Conservation (phyloP, 495 filamentous ascomycete species). For the Ramalina peruviana region DNA sequence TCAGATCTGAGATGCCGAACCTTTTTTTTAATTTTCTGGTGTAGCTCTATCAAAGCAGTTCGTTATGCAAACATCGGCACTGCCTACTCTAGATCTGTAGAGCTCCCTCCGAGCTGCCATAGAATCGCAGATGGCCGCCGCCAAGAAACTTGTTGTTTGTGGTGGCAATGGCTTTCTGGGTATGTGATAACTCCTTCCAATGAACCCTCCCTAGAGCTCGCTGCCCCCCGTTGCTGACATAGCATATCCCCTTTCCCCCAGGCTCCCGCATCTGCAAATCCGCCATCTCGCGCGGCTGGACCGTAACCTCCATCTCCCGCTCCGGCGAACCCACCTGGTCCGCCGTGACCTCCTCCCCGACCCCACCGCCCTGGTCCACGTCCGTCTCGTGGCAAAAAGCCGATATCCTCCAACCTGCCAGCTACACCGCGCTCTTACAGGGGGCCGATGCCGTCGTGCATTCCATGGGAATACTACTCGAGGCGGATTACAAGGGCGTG, state of each 20-base stretch:
- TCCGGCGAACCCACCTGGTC: constrained; percentile 82
- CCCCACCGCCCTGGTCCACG: constrained; percentile 65
- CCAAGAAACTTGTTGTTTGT: constrained; percentile 59
- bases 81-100: too few relatives aligned
- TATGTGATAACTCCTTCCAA: constrained; percentile 15
- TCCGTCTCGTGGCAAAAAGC: constrained; percentile 75
- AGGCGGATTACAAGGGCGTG: constrained; percentile 95
- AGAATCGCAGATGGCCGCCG: too few relatives aligned
- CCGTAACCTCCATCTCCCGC: constrained; percentile 80
- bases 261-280: constrained; percentile 86
- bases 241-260: constrained; percentile 2
- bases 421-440: constrained; percentile 57
- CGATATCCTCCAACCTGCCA: constrained; percentile 68
- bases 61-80: too few relatives aligned
- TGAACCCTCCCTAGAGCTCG: constrained; percentile 1
- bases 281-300: constrained; percentile 68
- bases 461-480: constrained; percentile 87
- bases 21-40: too few relatives aligned
- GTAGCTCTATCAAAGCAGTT: too few relatives aligned
- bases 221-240: constrained; percentile 4
- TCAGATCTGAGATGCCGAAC: too few relatives aligned
- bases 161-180: constrained; percentile 92
- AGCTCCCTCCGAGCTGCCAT: too few relatives aligned
- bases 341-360: constrained; percentile 53
- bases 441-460: constrained; percentile 78